Percentiles rank a stretch among this genome's conserved stretches.
These are phyloP conservation scores for Blastobotrys indianensis DNA, from an alignment of 1,139 yeast genomes.

Conservation along the genomic window DNA sequence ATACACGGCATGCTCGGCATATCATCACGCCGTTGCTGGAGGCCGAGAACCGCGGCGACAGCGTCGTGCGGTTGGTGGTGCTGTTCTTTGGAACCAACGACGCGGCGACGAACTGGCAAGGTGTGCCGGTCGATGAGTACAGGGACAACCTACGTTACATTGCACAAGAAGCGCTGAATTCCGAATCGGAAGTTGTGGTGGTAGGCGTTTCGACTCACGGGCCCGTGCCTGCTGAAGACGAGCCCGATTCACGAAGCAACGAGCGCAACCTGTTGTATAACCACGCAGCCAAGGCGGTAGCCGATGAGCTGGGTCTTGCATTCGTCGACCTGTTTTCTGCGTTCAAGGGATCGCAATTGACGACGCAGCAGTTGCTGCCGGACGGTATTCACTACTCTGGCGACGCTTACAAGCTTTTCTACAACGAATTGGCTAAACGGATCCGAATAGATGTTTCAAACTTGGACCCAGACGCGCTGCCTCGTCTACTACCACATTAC, in stretches of 20 bases:
- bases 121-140: constrained; percentile 48
- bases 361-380: constrained; percentile 31
- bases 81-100: constrained; percentile 79
- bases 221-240: constrained; percentile 26
- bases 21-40: constrained; percentile 19
- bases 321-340: constrained; percentile 49
- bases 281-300: constrained; percentile 44
- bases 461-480: neutral
- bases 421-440: constrained; percentile 19
- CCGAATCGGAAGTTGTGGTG: constrained; percentile 45
- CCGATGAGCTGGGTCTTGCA: constrained; percentile 42
- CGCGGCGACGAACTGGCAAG: constrained; percentile 45
- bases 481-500: neutral
- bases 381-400: constrained; percentile 72
- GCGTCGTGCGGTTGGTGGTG: constrained; percentile 18
- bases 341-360: constrained; percentile 31
- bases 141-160: constrained; percentile 42
- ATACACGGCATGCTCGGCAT: constrained; percentile 41
- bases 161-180: constrained; percentile 36
- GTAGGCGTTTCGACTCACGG: constrained; percentile 65
- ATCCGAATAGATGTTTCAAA: constrained; percentile 1
- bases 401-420: constrained; percentile 52
- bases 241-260: constrained; percentile 35
- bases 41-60: constrained; percentile 13
- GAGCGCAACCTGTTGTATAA: constrained; percentile 44